Evolutionary conservation across 495 filamentous ascomycete genomes (phyloP).

Genomic region (Aspergillus kassunensis): DNA sequence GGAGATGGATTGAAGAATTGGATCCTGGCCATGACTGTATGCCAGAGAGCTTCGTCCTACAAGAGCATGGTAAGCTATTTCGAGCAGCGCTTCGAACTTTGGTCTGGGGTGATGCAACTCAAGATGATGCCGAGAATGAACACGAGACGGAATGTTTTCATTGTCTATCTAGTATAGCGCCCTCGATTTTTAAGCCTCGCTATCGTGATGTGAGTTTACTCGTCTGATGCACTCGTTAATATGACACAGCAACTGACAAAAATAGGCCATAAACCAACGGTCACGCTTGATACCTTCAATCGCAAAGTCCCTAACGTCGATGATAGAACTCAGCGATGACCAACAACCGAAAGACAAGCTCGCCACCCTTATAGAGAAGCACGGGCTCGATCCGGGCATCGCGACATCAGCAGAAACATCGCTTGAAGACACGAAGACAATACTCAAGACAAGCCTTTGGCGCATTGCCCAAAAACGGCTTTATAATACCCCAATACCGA

Average conservation of each 20-base stretch:
- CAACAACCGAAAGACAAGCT: slow-evolving; percentile 13
- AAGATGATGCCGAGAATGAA: background rate
- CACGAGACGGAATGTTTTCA: background rate
- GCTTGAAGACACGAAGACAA: background rate
- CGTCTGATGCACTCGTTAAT: background rate
- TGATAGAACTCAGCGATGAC: slow-evolving; percentile 23
- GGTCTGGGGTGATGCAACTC: slow-evolving; percentile 9
- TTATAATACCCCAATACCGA: slow-evolving; percentile 7
- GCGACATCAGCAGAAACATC: background rate
- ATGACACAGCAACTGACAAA: background rate
- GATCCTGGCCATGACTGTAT: background rate
- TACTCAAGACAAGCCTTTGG: slow-evolving; percentile 28
- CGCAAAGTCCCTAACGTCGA: slow-evolving; percentile 29
- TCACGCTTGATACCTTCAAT: slow-evolving; percentile 32
- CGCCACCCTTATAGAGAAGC: background rate
- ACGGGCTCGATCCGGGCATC: background rate
- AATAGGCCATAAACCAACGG: slow-evolving; percentile 39
- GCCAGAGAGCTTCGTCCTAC: background rate
- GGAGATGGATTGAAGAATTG: background rate
- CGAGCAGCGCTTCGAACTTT: slow-evolving; percentile 27
- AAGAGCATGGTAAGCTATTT: slow-evolving; percentile 18
- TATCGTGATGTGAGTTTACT: slow-evolving; percentile 31
- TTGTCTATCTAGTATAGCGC: slow-evolving; percentile 26
- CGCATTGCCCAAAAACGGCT: slow-evolving; percentile 24
- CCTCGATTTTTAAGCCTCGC: slow-evolving; percentile 32